Conservation (phyloP, 495 filamentous ascomycete genomes). For the Annulohypoxylon bovei region DNA sequence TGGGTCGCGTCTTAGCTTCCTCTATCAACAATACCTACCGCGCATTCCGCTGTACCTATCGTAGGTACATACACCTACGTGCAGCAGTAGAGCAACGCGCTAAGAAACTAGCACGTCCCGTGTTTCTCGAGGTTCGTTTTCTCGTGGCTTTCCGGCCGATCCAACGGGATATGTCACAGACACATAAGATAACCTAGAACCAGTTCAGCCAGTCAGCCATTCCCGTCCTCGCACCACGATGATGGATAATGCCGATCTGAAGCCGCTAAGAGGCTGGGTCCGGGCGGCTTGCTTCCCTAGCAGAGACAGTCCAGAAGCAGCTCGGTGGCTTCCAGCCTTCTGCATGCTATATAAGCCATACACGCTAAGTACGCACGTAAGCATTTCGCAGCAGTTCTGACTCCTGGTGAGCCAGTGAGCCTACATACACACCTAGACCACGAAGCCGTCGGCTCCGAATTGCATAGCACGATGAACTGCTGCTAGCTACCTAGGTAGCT, state of each 20-base stretch:
- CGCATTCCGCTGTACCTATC: not conserved
- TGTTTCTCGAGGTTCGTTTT: slow-evolving; percentile 29
- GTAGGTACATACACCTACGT: not conserved
- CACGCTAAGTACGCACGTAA: slow-evolving; percentile 15
- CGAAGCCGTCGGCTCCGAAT: slow-evolving; percentile 21
- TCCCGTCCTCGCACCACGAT: slow-evolving; percentile 32
- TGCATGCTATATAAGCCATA: not conserved
- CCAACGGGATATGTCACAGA: slow-evolving; percentile 11
- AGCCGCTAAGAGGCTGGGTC: slow-evolving; percentile 19
- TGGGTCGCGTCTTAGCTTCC: slow-evolving; percentile 27
- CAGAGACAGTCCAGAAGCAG: slow-evolving; percentile 23
- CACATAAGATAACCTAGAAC: not conserved
- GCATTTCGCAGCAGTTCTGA: not conserved
- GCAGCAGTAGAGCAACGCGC: not conserved
- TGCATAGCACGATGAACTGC: not conserved
- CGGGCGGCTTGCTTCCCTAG: slow-evolving; percentile 14
- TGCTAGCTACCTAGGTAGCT: not conserved
- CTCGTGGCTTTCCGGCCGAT: slow-evolving; percentile 13
- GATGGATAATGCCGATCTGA: slow-evolving; percentile 21
- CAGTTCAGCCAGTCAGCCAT: slow-evolving; percentile 35
- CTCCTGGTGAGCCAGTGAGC: not conserved
- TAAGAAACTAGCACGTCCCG: slow-evolving; percentile 12
- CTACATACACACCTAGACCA: not conserved
- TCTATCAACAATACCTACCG: slow-evolving; percentile 23
- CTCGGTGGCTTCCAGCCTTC: slow-evolving; percentile 10